These are phyloP conservation scores for Rhodotorula sp. DNA, from an alignment of 1,284 basidiomycete genomes.

Conservation along the genomic window DNA sequence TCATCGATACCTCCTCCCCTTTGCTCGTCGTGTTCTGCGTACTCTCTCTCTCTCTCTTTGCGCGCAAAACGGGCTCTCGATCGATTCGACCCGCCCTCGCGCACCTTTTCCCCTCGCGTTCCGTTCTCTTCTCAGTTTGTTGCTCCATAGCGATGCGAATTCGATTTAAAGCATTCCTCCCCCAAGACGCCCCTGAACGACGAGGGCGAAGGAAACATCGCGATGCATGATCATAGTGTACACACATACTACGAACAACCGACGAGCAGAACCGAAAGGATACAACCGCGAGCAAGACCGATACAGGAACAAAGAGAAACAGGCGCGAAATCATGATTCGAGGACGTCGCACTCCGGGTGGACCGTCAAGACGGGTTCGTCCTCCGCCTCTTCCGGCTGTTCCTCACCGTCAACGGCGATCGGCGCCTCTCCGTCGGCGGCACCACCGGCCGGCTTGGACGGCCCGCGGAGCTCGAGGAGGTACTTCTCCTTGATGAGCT, in stretches of 20 bases:
- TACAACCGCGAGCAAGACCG: neutral
- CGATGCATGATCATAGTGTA: no score
- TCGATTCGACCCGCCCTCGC: neutral
- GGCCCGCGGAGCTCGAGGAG: conserved; percentile 64
- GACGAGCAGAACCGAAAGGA: no score
- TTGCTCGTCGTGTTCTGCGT: no score
- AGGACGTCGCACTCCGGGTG: conserved; percentile 44
- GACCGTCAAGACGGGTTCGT: conserved; percentile 40
- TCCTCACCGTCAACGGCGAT: conserved; percentile 26
- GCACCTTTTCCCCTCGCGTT: no score
- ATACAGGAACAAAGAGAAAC: neutral
- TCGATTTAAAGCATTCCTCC: no score
- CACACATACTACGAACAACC: no score
- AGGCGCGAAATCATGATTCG: neutral
- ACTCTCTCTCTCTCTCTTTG: neutral
- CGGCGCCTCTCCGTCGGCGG: conserved; percentile 13
- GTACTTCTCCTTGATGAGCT: conserved; percentile 89
- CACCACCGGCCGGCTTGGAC: neutral
- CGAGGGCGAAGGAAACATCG: no score
- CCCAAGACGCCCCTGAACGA: no score
- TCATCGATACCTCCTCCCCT: neutral
- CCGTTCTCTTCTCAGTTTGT: no score
- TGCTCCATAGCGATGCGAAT: no score
- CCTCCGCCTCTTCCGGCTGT: conserved; percentile 17
- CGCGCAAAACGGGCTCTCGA: neutral